These are phyloP conservation scores for Morella rubra DNA, from an alignment of 306 rosid species.

Conservation along the genomic window DNA sequence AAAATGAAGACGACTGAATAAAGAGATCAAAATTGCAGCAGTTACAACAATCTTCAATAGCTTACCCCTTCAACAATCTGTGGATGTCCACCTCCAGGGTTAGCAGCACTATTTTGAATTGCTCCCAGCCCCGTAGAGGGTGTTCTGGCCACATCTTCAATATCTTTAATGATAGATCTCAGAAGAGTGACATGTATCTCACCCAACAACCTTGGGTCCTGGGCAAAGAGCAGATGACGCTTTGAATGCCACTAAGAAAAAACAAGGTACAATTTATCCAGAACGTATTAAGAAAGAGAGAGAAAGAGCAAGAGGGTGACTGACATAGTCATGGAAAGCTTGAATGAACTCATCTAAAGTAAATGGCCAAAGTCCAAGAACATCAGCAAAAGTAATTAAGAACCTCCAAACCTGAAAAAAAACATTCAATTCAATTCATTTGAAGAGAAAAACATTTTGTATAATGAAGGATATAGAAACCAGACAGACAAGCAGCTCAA, in stretches of 20 bases:
- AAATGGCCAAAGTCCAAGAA: slow-evolving; percentile 78
- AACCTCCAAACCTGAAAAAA: slow-evolving; percentile 77
- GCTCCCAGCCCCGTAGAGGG: slow-evolving; percentile 52
- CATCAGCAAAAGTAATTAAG: slow-evolving; percentile 70
- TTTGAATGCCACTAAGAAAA: slow-evolving; percentile 20
- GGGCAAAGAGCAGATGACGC: slow-evolving; percentile 22
- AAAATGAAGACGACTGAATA: background rate
- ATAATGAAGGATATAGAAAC: background rate
- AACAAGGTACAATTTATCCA: background rate
- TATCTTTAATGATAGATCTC: slow-evolving; percentile 62
- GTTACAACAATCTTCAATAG: slow-evolving; percentile 11
- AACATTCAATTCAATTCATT: slow-evolving; percentile 9
- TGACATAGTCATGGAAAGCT: slow-evolving; percentile 84
- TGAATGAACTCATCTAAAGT: slow-evolving; percentile 84
- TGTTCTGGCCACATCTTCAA: slow-evolving; percentile 69
- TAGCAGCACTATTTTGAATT: slow-evolving; percentile 49
- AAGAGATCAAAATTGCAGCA: slow-evolving; percentile 22
- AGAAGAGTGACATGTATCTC: slow-evolving; percentile 78
- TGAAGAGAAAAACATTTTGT: slow-evolving; percentile 8
- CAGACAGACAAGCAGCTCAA: slow-evolving; percentile 11
- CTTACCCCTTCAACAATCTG: slow-evolving; percentile 72
- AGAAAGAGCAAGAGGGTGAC: background rate
- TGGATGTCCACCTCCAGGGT: slow-evolving; percentile 76
- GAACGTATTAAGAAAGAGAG: background rate
- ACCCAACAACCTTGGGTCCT: slow-evolving; percentile 75